A percentile compares a stretch with the other conserved stretches of the same genome.
Evolutionary conservation across 2,329 filamentous ascomycete species (phyloP).

Genomic region (Knoxdaviesia proteae): DNA sequence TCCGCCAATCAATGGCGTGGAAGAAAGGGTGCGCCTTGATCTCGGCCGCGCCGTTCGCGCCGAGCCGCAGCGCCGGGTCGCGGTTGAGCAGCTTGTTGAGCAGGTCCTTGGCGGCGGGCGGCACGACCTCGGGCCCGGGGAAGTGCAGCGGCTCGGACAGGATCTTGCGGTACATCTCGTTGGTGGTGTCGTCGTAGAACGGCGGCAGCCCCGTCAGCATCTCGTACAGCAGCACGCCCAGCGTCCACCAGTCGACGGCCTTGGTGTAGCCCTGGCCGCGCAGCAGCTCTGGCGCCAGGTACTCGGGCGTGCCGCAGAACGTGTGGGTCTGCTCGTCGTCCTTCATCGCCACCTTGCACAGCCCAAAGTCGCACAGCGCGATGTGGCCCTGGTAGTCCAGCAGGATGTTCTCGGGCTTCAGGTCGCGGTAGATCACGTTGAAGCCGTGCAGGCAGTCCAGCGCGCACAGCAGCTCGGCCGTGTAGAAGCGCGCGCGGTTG

Average conservation of each 20-base stretch:
- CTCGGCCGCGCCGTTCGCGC: slow-evolving; percentile 39
- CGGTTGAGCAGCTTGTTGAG: slow-evolving; percentile 63
- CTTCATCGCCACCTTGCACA: slow-evolving; percentile 87
- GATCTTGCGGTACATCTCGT: too few species aligned
- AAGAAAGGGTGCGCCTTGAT: too few species aligned
- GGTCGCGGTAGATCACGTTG: slow-evolving; percentile 61
- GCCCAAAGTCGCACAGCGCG: slow-evolving; percentile 71
- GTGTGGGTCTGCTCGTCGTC: slow-evolving; percentile 56
- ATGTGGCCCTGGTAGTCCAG: slow-evolving; percentile 82
- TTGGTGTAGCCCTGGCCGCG: slow-evolving; percentile 76
- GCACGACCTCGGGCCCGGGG: slow-evolving; percentile 63
- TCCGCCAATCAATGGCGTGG: too few species aligned
- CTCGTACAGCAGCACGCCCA: slow-evolving; percentile 75
- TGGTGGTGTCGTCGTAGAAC: slow-evolving; percentile 43
- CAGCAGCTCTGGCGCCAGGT: slow-evolving; percentile 67
- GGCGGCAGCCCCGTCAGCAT: slow-evolving; percentile 80
- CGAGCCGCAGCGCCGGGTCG: slow-evolving; percentile 57
- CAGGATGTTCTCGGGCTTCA: slow-evolving; percentile 59
- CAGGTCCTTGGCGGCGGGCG: slow-evolving; percentile 63
- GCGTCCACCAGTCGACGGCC: slow-evolving; percentile 82
- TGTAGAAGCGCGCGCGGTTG: slow-evolving; percentile 74
- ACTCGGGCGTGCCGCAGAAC: slow-evolving; percentile 53
- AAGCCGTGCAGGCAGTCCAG: slow-evolving; percentile 77
- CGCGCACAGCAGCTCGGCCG: slow-evolving; percentile 69
- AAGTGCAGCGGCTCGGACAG: slow-evolving; percentile 26